Conservation (phyloP, 2,329 filamentous ascomycete species). For the Penicillium frequentans region DNA sequence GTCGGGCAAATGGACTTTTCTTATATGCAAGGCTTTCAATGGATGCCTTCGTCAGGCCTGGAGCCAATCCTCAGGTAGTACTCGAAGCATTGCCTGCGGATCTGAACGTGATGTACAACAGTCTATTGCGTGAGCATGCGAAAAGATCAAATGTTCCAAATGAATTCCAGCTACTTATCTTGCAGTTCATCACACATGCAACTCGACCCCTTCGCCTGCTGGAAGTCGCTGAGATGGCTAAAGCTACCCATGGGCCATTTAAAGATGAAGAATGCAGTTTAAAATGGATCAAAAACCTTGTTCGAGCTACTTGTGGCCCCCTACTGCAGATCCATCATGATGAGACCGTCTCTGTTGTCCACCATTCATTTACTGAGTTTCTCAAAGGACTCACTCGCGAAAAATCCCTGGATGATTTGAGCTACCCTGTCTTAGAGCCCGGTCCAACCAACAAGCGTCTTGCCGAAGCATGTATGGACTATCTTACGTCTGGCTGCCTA, state of each 20-base stretch:
- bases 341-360: conserved; percentile 47
- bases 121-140: conserved; percentile 40
- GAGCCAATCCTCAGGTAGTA: conserved; percentile 2
- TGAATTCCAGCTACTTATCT: conserved; percentile 40
- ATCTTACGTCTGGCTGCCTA: conserved; percentile 9
- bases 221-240: conserved; percentile 38
- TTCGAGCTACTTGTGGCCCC: conserved; percentile 41
- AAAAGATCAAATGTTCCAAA: conserved; percentile 29
- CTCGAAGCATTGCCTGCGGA: conserved; percentile 36
- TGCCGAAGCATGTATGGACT: conserved; percentile 11
- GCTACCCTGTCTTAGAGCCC: conserved; percentile 11
- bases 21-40: conserved; percentile 20
- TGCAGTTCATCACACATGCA: conserved; percentile 47
- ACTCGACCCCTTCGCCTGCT: conserved; percentile 45
- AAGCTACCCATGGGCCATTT: conserved; percentile 11
- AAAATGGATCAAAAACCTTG: conserved; percentile 34
- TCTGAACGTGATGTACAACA: conserved; percentile 44
- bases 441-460: conserved; percentile 8
- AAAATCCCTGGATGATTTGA: neutral
- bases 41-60: conserved; percentile 11
- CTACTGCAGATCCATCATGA: conserved; percentile 48
- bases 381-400: conserved; percentile 28
- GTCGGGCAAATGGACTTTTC: conserved; percentile 18
- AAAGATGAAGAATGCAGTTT: neutral
- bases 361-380: conserved; percentile 53